Percentiles rank a stretch among this genome's conserved stretches.
Evolutionary conservation across 2,329 filamentous ascomycete genomes (phyloP).

Genomic region (Fusarium austroafricanum): DNA sequence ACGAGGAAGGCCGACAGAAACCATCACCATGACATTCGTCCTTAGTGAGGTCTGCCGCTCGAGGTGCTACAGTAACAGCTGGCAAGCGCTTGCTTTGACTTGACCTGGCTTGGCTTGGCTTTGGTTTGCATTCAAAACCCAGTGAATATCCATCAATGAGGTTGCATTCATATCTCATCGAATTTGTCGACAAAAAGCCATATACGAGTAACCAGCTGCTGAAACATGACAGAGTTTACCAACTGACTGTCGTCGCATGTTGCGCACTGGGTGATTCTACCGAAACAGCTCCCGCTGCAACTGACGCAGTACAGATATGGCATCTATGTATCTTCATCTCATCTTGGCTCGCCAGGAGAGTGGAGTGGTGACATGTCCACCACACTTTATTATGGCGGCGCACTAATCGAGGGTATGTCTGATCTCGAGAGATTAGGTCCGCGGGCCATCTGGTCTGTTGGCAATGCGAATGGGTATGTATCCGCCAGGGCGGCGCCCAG

Average conservation of each 20-base stretch:
- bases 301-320: not conserved
- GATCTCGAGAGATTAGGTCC: slow-evolving; percentile 47
- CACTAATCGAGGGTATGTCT: slow-evolving; percentile 46
- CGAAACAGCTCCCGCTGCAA: slow-evolving; percentile 3
- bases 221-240: slow-evolving; percentile 14
- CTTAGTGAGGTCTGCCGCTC: not conserved
- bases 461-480: slow-evolving; percentile 33
- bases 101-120: not conserved
- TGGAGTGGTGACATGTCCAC: slow-evolving; percentile 26
- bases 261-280: slow-evolving; percentile 7
- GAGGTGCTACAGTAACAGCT: not conserved
- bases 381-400: slow-evolving; percentile 33
- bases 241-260: slow-evolving; percentile 3
- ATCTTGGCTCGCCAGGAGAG: slow-evolving; percentile 21
- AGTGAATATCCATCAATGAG: slow-evolving; percentile 8
- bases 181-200: slow-evolving; percentile 18
- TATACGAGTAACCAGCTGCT: slow-evolving; percentile 22
- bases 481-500: slow-evolving; percentile 42
- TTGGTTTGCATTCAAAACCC: not conserved
- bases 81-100: not conserved
- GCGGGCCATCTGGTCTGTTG: slow-evolving; percentile 35
- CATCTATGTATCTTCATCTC: slow-evolving; percentile 33
- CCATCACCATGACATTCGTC: slow-evolving; percentile 34
- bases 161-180: slow-evolving; percentile 14
- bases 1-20: slow-evolving; percentile 34